These are phyloP conservation scores for Wickerhamomyces queroliae DNA, from an alignment of 805 yeast species.

Conservation along the genomic window DNA sequence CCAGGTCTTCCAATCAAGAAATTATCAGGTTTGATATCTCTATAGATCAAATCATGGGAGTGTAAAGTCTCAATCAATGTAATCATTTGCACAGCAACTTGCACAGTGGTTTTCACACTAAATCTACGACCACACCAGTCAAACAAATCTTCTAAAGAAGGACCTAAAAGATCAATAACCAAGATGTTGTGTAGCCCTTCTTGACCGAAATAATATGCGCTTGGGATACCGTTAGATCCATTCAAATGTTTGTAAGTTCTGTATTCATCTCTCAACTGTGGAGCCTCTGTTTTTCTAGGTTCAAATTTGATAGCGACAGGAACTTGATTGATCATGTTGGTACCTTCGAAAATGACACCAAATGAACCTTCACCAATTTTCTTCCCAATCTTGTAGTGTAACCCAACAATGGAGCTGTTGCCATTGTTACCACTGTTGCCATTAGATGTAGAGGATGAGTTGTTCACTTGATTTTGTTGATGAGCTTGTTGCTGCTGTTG, in stretches of 20 bases:
- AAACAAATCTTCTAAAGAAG: slow-evolving; percentile 76
- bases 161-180: slow-evolving; percentile 73
- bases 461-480: not conserved
- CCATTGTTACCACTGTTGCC: slow-evolving; percentile 4
- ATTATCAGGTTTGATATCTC: slow-evolving; percentile 84
- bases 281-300: slow-evolving; percentile 76
- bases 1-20: slow-evolving; percentile 65
- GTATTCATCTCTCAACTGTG: slow-evolving; percentile 77
- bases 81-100: slow-evolving; percentile 75
- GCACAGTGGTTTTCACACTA: slow-evolving; percentile 65
- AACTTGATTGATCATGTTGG: slow-evolving; percentile 56
- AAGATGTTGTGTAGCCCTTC: slow-evolving; percentile 77
- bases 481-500: slow-evolving; percentile 2
- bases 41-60: slow-evolving; percentile 67
- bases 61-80: slow-evolving; percentile 66
- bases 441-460: slow-evolving; percentile 7
- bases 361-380: slow-evolving; percentile 87
- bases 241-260: slow-evolving; percentile 69
- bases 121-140: slow-evolving; percentile 85
- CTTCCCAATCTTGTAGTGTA: slow-evolving; percentile 74
- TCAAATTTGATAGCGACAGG: slow-evolving; percentile 78
- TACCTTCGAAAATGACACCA: slow-evolving; percentile 81
- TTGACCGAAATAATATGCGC: slow-evolving; percentile 79
- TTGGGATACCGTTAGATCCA: slow-evolving; percentile 71
- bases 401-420: slow-evolving; percentile 31